Base-by-base conservation (phyloP, 2,329 filamentous ascomycete genomes). In the Venturia aucupariae region DNA sequence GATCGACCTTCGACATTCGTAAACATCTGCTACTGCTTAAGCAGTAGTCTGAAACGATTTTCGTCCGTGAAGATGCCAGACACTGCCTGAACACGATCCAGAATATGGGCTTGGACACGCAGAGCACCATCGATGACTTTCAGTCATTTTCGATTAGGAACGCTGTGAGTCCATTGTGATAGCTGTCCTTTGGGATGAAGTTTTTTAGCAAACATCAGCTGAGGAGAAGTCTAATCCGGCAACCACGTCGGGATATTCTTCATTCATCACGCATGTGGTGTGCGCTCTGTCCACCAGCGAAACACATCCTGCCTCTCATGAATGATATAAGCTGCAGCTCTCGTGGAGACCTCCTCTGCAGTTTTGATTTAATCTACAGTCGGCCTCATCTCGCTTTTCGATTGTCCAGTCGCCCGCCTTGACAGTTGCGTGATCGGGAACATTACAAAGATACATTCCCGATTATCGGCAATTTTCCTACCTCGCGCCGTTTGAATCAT, bases 11-110 rank as follows among this genome's bases (percentile, higher is more conserved):
- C 30, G 3, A 42, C 39, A 38, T 61, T n/a, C 22, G 60, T 38
- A 3, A 61, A 27, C 17, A 2, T 4, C 35, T 61, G 60, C 60
- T 38, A 61, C 39, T 61, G 30, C 30, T 61, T 15, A 22, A 61
- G 60, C n/a, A 61, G 38, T 19, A 61, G 60, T 30, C 41, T n/a
- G 19, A 35, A 32, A 13, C 60, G 39, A 44, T 61, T 61, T 24
- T 61, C 60, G 24, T 61, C n/a, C 27, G 60, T 61, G 27, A 61
- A 61, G 19, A 61, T 61, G 13, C 27, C 27, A 8, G 60, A 61
- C 7, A 61, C 60, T 8, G 60, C 46, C 27, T 24, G 13, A n/a
- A 61, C 22, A 32, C 41, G 60, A 19, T 61, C 60, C n/a, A 61
- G 13, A 38, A 19, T 24, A 24, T 61, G 60, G 4, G 60, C 60